phyloP scores from a whole-genome alignment of 208 protist species.

The Porcisia deanei region DNA sequence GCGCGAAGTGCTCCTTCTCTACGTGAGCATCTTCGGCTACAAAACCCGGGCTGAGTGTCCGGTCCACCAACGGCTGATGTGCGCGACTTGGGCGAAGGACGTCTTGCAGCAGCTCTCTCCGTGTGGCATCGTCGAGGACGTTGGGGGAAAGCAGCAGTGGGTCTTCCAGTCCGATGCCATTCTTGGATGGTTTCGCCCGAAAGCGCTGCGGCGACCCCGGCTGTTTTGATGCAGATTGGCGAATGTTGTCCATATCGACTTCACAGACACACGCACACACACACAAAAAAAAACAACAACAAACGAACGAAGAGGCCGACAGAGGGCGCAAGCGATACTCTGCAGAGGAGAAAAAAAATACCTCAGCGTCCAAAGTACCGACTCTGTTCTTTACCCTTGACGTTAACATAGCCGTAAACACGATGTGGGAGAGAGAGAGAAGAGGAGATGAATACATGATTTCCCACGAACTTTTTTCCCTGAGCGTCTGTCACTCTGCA shows the following conservation, averaged over 20 bases:
- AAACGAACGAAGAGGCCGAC: not conserved
- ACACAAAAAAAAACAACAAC: not conserved
- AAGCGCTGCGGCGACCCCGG: conserved; percentile 51
- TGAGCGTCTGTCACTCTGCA: too few relatives aligned
- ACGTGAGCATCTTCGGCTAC: not conserved
- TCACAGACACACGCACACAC: not conserved
- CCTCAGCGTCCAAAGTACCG: not conserved
- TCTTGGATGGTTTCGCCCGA: conserved; percentile 31
- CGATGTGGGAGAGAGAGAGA: not conserved
- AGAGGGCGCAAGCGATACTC: too few relatives aligned
- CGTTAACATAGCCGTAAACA: too few relatives aligned
- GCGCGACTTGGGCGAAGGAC: conserved; percentile 37
- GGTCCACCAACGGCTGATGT: conserved; percentile 11
- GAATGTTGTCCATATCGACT: conserved; percentile 19
- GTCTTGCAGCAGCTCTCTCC: conserved; percentile 63
- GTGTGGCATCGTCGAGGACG: conserved; percentile 83
- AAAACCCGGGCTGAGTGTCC: not conserved
- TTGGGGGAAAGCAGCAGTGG: conserved; percentile 68
- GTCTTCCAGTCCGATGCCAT: conserved; percentile 7
- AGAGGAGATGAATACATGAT: not conserved
- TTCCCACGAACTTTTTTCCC: too few relatives aligned
- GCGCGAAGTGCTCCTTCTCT: conserved; percentile 39
- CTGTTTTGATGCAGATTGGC: conserved; percentile 13
- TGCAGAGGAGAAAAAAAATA: not conserved
- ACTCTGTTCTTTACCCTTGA: too few relatives aligned